Evolutionary conservation across 768 basidiomycete genomes (phyloP), one percentile per base, ranked within the genome.

Genomic region (Dendrothele bispora): DNA sequence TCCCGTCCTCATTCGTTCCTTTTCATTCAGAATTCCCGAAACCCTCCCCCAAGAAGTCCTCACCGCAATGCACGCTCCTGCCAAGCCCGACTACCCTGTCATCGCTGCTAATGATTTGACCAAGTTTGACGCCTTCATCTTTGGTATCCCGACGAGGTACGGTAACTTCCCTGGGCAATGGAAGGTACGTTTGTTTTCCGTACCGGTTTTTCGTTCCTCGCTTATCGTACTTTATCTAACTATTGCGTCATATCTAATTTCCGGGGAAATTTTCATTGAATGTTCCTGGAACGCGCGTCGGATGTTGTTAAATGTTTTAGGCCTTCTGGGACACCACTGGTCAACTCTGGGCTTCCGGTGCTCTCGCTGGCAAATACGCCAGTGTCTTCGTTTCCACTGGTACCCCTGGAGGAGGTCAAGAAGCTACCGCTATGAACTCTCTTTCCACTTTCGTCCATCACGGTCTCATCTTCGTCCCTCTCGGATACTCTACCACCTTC

Each of bases 71-170:
- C 66, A 84, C 51, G 89, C 88, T 6, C 79, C 84, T 7, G 65
- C 83, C 24, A 90, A 89, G 63, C 79, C 79, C 42, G 66, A 77
- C 55, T 90, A 90, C 65, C 90, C 91, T 3, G 57, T 88, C 54
- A 72, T 91, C 55, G 70, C 66, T 2, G 75, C 84, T 24, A 64
- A 70, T 1, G 69, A 50, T 26, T 73, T 95, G 40, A 54, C 67
- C 18, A 49, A 73, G 5, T 87, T 76, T 58, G 89, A 95, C 56
- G 91, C 80, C 5, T 83, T 79, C 74, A 54, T 95, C 54, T 74
- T 91, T 40, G 91, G 89, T 52, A 72, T 91, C 46, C 85, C 86
- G 43, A 88, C 87, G n/a, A n/a, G n/a, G n/a, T n/a, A n/a, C n/a
- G n/a, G n/a, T n/a, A n/a, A n/a, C n/a, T n/a, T n/a, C n/a, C n/a